A percentile compares a stretch with the other conserved stretches of the same genome.
phyloP scores from a whole-genome alignment of 2,329 filamentous ascomycete species.

The Curvularia verruculosa region DNA sequence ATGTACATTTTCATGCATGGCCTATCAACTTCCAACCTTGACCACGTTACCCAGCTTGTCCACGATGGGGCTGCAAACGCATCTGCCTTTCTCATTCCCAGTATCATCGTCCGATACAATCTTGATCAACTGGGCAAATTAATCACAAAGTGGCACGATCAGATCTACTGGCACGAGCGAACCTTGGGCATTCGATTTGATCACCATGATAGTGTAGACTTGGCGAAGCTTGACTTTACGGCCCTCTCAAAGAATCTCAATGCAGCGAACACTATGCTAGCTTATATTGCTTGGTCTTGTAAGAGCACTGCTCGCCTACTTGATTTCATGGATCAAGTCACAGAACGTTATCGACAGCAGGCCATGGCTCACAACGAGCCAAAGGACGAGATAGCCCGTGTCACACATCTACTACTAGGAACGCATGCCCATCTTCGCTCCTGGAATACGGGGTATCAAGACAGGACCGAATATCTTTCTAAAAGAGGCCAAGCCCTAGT shows the following conservation, averaged over 20 bases:
- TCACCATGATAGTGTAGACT: neutral
- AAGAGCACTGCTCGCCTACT: slow-evolving; percentile 14
- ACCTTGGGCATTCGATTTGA: slow-evolving; percentile 16
- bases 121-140: slow-evolving; percentile 3
- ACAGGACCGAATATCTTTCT: slow-evolving; percentile 24
- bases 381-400: slow-evolving; percentile 1
- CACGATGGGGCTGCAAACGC: neutral
- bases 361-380: slow-evolving; percentile 9
- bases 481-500: slow-evolving; percentile 23
- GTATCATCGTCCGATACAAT: slow-evolving; percentile 15
- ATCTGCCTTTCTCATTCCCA: slow-evolving; percentile 19
- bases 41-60: neutral
- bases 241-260: slow-evolving; percentile 16
- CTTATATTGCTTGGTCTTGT: slow-evolving; percentile 7
- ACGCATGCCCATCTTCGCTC: slow-evolving; percentile 13
- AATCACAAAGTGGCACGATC: slow-evolving; percentile 10
- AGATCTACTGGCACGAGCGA: slow-evolving; percentile 15
- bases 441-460: slow-evolving; percentile 18
- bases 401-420: slow-evolving; percentile 9
- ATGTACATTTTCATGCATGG: slow-evolving; percentile 29
- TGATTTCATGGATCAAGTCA: slow-evolving; percentile 22
- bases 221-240: slow-evolving; percentile 13
- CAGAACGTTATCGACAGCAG: slow-evolving; percentile 9
- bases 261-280: slow-evolving; percentile 13
- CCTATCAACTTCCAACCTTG: slow-evolving; percentile 2